Base-by-base conservation (phyloP, 202 grass and related monocot species). In the Schoenoplectus tabernaemontani region DNA sequence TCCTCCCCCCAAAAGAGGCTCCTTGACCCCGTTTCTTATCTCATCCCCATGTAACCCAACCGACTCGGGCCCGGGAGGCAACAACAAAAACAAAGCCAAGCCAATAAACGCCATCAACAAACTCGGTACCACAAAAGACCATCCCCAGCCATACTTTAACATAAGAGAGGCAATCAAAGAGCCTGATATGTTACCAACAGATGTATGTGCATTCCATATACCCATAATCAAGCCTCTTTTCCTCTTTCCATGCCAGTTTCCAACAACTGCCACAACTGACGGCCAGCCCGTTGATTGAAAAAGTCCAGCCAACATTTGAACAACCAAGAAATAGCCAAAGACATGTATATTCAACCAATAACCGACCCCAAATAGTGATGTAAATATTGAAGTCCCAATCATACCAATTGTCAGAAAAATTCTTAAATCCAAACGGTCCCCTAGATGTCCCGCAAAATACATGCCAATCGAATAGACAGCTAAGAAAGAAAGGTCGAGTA, bases 201-300 rank as follows among this genome's bases (percentile, higher is more conserved):
- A 96, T 56, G 93, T 92, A 50, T 96, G 84, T 15, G 93, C 93
- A 85, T 96, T 96, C 93, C 93, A 92, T 67, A 96, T 87, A 9
- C 93, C 93, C 93, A 96, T 90, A 72, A 96, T 96, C 54, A 96
- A 78, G 13, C 93, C 93, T 39, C 93, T 96, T 74, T 92, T 90
- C 64, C 89, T 88, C 84, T 96, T 92, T 74, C 93, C 93, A 81
- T 90, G 91, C 93, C 90, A 96, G 80, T 96, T 96, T 63, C 90
- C 90, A 66, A 92, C 88, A 78, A 96, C 82, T 47, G 93, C 93
- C 22, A 92, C 86, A 16, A 96, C 93, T 15, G 93, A 96, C 7
- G 93, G 93, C 93, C 93, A 96, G 23, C 93, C 93, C 0, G 84
- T 87, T 48, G 93, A 90, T 61, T 96, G 93, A 83, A 96, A 92